Conservation (phyloP, 1,139 yeast genomes). For the Zygosaccharomyces sapae region DNA sequence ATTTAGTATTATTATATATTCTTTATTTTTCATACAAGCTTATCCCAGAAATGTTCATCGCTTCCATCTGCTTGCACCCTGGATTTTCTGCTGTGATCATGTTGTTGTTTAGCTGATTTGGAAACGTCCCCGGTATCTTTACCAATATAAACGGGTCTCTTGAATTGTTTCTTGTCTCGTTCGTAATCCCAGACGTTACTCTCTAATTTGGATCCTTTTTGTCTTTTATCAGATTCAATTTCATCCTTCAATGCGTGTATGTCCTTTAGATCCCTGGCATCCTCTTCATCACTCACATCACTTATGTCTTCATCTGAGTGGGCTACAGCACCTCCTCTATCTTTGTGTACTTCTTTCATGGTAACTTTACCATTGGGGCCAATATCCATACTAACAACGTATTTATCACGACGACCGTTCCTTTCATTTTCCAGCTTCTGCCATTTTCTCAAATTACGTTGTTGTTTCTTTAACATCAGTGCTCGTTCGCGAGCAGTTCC, state of each 20-base stretch:
- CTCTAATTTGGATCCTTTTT: slow-evolving; percentile 33
- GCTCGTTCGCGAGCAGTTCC: slow-evolving; percentile 88
- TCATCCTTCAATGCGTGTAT: slow-evolving; percentile 38
- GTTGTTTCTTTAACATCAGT: slow-evolving; percentile 72
- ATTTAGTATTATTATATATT: background rate
- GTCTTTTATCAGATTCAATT: slow-evolving; percentile 35
- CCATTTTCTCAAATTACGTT: slow-evolving; percentile 60
- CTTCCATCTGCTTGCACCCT: slow-evolving; percentile 25
- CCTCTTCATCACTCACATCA: slow-evolving; percentile 33
- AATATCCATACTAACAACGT: slow-evolving; percentile 69
- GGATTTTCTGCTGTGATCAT: slow-evolving; percentile 10
- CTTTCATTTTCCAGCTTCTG: slow-evolving; percentile 56
- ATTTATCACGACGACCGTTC: slow-evolving; percentile 64
- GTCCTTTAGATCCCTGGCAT: slow-evolving; percentile 29
- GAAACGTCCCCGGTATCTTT: slow-evolving; percentile 1
- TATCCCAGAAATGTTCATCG: slow-evolving; percentile 20
- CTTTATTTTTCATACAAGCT: slow-evolving; percentile 7
- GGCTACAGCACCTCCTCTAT: slow-evolving; percentile 21
- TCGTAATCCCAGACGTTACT: slow-evolving; percentile 56
- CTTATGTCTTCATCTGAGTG: slow-evolving; percentile 30
- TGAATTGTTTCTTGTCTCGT: slow-evolving; percentile 49
- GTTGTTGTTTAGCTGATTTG: background rate
- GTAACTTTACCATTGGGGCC: slow-evolving; percentile 65
- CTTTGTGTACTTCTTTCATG: slow-evolving; percentile 28
- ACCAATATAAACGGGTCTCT: slow-evolving; percentile 33